Conservation (phyloP, 768 basidiomycete species). For the Leucogyrophana mollusca region DNA sequence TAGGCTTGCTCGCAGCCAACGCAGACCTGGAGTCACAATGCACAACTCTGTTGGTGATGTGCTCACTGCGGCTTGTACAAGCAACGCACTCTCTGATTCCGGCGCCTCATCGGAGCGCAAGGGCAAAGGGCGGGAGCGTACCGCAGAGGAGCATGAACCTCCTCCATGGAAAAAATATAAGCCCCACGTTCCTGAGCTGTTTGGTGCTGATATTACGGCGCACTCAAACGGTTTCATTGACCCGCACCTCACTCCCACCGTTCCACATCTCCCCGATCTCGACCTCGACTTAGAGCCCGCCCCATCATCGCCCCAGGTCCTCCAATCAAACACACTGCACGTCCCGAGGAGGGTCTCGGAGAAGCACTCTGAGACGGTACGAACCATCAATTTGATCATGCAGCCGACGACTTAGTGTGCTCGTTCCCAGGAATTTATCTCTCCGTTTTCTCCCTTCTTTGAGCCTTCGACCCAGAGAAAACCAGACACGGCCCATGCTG, state of each 20-base stretch:
- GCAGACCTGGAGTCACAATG: background rate
- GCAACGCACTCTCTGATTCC: background rate
- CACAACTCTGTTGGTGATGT: background rate
- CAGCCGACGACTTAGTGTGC: too few species aligned
- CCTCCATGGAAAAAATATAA: background rate
- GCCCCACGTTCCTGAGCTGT: background rate
- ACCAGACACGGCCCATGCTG: background rate
- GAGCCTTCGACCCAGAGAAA: background rate
- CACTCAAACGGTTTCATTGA: constrained; percentile 6
- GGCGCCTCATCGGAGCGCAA: constrained; percentile 7
- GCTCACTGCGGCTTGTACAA: background rate
- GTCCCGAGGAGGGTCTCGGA: too few species aligned
- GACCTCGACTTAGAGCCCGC: constrained; percentile 17
- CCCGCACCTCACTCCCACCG: constrained; percentile 3
- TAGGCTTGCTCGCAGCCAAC: background rate
- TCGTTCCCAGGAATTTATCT: too few species aligned
- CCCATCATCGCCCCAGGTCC: constrained; percentile 9
- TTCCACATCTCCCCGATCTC: constrained; percentile 13
- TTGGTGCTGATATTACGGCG: constrained; percentile 1
- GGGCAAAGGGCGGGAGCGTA: constrained; percentile 20
- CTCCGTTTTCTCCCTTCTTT: background rate
- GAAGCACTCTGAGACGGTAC: too few species aligned
- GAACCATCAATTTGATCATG: too few species aligned
- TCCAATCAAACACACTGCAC: constrained; percentile 18
- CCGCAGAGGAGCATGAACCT: too few species aligned